phyloP scores from a whole-genome alignment of 441 rosid genomes.

The Aleurites moluccanus region DNA sequence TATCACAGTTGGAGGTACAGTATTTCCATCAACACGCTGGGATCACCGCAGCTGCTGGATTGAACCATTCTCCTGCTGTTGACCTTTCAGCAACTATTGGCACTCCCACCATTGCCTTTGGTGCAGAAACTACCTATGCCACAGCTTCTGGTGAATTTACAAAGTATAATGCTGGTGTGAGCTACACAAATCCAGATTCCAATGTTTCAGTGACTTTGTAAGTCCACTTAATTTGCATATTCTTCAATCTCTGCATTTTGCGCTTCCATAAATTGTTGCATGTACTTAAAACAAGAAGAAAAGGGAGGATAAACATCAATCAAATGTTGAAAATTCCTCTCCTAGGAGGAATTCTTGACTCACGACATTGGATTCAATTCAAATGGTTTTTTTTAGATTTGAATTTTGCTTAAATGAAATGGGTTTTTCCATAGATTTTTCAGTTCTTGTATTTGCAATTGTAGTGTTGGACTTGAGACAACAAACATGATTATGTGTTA shows the following conservation, averaged over 20 bases:
- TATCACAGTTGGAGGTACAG: slow-evolving; percentile 40
- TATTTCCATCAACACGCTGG: slow-evolving; percentile 52
- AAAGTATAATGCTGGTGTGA: slow-evolving; percentile 49
- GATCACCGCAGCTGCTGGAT: slow-evolving; percentile 37
- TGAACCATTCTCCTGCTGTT: slow-evolving; percentile 40
- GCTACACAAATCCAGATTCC: slow-evolving; percentile 37
- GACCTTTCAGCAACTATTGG: slow-evolving; percentile 53
- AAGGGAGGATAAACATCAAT: background rate
- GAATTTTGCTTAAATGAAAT: background rate
- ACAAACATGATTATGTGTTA: background rate
- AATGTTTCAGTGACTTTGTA: slow-evolving; percentile 43
- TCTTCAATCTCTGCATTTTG: background rate
- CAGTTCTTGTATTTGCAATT: background rate
- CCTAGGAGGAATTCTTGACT: background rate
- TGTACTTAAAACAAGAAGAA: background rate
- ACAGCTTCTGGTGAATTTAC: slow-evolving; percentile 29
- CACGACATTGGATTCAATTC: too few species aligned
- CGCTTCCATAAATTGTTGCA: background rate
- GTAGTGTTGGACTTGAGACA: background rate
- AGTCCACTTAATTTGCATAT: slow-evolving; percentile 21
- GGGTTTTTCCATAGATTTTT: background rate
- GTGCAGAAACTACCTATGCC: slow-evolving; percentile 40
- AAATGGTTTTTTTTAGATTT: background rate
- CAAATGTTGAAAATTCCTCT: background rate
- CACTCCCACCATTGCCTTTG: slow-evolving; percentile 50